phyloP scores from a whole-genome alignment of 2,329 filamentous ascomycete genomes.

The Penicillium hordei region DNA sequence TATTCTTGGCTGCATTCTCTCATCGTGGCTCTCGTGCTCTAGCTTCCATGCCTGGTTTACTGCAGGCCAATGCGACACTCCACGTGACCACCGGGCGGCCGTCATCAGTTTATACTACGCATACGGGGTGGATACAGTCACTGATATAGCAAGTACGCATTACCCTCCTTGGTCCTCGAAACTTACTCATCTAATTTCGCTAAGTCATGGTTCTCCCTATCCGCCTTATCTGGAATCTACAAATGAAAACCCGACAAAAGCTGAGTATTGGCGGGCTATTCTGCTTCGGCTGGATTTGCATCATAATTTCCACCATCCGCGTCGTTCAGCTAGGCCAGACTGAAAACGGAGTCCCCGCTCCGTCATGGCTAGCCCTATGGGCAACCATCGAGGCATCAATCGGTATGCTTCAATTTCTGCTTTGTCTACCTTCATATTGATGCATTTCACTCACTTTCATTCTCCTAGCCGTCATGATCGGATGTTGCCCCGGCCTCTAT shows the following conservation, averaged over 20 bases:
- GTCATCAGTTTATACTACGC: constrained; percentile 38
- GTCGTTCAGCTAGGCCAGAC: constrained; percentile 36
- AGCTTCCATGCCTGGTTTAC: constrained; percentile 41
- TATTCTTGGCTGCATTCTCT: constrained; percentile 39
- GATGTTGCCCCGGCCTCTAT: constrained; percentile 21
- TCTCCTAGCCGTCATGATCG: constrained; percentile 23
- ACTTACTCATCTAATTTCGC: not conserved
- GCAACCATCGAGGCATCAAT: constrained; percentile 38
- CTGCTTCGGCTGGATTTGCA: constrained; percentile 29
- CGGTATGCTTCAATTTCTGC: constrained; percentile 21
- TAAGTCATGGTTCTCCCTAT: constrained; percentile 41
- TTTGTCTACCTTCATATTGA: not conserved
- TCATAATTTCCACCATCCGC: constrained; percentile 27
- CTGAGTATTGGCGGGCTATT: constrained; percentile 33
- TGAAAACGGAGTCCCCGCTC: constrained; percentile 30
- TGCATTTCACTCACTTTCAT: not conserved
- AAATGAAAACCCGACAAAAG: constrained; percentile 36
- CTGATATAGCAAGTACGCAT: constrained; percentile 36
- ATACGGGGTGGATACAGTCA: constrained; percentile 37
- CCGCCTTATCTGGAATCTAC: constrained; percentile 39
- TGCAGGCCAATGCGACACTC: constrained; percentile 26
- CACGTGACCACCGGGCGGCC: constrained; percentile 32
- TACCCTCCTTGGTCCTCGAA: too few relatives aligned
- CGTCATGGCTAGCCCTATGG: constrained; percentile 41
- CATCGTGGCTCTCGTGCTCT: constrained; percentile 36